phyloP scores from a whole-genome alignment of 495 filamentous ascomycete genomes.

The Penicillium verhagenii region DNA sequence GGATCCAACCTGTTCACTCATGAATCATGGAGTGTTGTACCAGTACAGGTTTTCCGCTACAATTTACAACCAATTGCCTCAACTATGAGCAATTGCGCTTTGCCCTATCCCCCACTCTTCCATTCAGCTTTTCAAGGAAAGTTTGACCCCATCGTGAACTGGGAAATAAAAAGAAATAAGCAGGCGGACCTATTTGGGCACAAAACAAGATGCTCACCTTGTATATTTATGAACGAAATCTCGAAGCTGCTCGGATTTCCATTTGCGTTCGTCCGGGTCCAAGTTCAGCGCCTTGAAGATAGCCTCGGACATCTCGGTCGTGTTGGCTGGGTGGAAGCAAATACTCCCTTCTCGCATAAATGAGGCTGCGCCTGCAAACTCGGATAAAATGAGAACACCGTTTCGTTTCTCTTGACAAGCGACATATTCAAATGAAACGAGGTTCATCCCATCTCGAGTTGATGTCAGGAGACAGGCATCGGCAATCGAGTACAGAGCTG shows the following conservation, averaged over 20 bases:
- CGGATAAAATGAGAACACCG: constrained; percentile 87
- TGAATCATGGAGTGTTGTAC: too few species aligned
- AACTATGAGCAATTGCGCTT: not conserved
- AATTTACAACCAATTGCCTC: too few species aligned
- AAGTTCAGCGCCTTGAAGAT: not conserved
- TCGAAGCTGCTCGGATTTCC: not conserved
- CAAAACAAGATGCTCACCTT: not conserved
- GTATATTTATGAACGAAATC: constrained; percentile 1
- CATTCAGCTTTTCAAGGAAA: constrained; percentile 4
- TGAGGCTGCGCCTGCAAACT: constrained; percentile 88
- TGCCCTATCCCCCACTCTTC: not conserved
- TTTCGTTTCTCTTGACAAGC: constrained; percentile 80
- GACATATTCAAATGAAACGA: constrained; percentile 95
- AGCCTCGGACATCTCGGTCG: constrained; percentile 4
- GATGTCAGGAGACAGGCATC: constrained; percentile 89
- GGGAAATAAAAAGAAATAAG: not conserved
- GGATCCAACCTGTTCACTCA: too few species aligned
- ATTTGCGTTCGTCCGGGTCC: not conserved
- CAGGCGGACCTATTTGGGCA: not conserved
- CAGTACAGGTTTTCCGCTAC: too few species aligned
- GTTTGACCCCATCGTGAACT: constrained; percentile 6
- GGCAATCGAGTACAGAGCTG: constrained; percentile 84
- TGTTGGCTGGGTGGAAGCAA: constrained; percentile 69
- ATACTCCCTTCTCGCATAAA: constrained; percentile 76
- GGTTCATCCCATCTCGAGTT: constrained; percentile 95